Evolutionary conservation across 345 rosid species (phyloP).

Genomic region (Laguncularia racemosa): DNA sequence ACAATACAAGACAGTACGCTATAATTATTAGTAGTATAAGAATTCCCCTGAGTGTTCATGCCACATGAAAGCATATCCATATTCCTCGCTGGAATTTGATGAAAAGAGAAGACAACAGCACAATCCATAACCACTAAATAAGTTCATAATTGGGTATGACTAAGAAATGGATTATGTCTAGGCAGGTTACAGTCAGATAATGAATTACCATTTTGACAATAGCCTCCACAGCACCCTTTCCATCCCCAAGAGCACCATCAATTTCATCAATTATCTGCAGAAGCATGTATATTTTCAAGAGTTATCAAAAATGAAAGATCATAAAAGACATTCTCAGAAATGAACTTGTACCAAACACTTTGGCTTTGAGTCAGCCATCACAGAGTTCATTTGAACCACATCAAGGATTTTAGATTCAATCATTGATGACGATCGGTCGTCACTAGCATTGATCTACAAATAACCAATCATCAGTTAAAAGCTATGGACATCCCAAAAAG

Average conservation of each 20-base stretch:
- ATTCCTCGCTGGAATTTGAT: no score
- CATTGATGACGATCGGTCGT: constrained; percentile 78
- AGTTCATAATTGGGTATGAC: background rate
- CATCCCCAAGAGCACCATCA: constrained; percentile 97
- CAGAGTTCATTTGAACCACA: constrained; percentile 96
- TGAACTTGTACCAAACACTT: constrained; percentile 59
- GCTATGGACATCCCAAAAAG: constrained; percentile 1
- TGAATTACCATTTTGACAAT: constrained; percentile 75
- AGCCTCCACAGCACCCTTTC: constrained; percentile 96
- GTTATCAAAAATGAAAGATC: background rate
- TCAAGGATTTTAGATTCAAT: constrained; percentile 93
- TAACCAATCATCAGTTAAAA: constrained; percentile 12
- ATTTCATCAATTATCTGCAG: constrained; percentile 94
- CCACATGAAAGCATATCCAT: no score
- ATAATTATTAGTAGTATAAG: no score
- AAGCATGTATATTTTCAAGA: constrained; percentile 14
- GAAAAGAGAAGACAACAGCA: background rate
- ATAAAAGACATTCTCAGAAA: no score
- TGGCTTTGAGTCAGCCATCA: constrained; percentile 80
- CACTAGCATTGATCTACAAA: constrained; percentile 90
- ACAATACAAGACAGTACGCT: no score
- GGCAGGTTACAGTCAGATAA: background rate
- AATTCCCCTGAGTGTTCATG: no score
- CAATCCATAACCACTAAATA: background rate
- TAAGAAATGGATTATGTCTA: no score